Evolutionary conservation across 345 rosid genomes (phyloP).

Genomic region (Arabidopsis suecica): DNA sequence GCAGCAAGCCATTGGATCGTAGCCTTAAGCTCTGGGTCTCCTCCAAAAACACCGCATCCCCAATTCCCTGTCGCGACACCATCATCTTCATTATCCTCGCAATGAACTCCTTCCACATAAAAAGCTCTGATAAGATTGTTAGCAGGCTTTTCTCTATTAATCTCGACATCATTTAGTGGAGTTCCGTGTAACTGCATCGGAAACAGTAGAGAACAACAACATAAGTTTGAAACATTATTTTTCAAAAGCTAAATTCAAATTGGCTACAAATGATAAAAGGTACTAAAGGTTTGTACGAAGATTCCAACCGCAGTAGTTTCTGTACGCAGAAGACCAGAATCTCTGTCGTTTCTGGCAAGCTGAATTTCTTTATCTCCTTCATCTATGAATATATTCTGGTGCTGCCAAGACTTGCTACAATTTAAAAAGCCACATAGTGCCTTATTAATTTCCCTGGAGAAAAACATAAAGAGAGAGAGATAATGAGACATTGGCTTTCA

Average conservation of each 20-base stretch:
- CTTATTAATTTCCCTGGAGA: constrained; percentile 80
- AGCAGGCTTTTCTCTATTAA: constrained; percentile 39
- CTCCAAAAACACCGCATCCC: constrained; percentile 99
- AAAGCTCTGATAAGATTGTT: constrained; percentile 33
- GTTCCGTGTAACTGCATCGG: constrained; percentile 49
- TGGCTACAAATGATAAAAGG: constrained; percentile 9
- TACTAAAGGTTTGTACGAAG: constrained; percentile 13
- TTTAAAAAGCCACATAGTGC: constrained; percentile 88
- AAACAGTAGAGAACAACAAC: constrained; percentile 10
- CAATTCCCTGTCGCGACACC: constrained; percentile 93
- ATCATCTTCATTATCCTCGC: constrained; percentile 48
- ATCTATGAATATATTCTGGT: constrained; percentile 46
- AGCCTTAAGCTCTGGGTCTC: constrained; percentile 88
- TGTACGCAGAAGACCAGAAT: constrained; percentile 24
- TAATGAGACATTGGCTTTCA: not conserved
- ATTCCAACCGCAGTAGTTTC: constrained; percentile 36
- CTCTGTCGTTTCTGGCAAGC: constrained; percentile 40
- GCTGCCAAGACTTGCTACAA: constrained; percentile 52
- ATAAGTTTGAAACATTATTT: not conserved
- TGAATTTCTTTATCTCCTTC: constrained; percentile 38
- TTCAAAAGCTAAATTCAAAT: constrained; percentile 1
- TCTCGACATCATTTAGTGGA: constrained; percentile 47
- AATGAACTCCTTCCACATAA: constrained; percentile 36
- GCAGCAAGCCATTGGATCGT: constrained; percentile 97
- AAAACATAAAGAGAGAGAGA: constrained; percentile 37